Conservation (phyloP, 1,284 basidiomycete species). For the Wolfiporia cocos region DNA sequence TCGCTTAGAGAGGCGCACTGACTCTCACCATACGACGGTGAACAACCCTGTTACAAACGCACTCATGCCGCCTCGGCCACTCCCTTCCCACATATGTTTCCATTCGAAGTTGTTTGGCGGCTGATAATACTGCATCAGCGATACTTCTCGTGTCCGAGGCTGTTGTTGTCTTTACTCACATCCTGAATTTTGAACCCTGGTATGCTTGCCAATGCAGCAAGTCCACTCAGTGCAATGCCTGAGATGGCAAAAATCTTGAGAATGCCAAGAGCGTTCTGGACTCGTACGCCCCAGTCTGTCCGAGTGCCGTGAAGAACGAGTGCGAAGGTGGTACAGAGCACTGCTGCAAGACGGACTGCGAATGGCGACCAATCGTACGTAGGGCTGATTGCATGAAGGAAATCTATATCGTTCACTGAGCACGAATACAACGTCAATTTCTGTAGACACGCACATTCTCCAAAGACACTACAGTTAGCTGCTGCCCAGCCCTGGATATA, state of each 20-base stretch:
- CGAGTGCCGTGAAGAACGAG: slow-evolving; percentile 52
- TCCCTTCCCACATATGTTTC: slow-evolving; percentile 52
- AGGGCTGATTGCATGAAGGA: slow-evolving; percentile 42
- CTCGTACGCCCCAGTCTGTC: slow-evolving; percentile 49
- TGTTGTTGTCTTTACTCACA: slow-evolving; percentile 29
- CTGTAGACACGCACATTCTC: slow-evolving; percentile 42
- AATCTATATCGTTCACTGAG: slow-evolving; percentile 32
- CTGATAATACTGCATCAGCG: slow-evolving; percentile 7
- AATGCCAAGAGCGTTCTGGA: slow-evolving; percentile 63
- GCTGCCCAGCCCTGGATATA: slow-evolving; percentile 43
- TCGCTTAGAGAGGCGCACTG: not conserved
- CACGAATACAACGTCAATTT: slow-evolving; percentile 29
- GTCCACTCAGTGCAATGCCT: slow-evolving; percentile 51
- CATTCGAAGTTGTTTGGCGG: slow-evolving; percentile 46
- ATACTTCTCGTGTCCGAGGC: not conserved
- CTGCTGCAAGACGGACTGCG: slow-evolving; percentile 25
- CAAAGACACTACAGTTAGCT: slow-evolving; percentile 55
- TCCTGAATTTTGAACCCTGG: slow-evolving; percentile 39
- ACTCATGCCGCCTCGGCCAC: slow-evolving; percentile 36
- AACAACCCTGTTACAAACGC: slow-evolving; percentile 59
- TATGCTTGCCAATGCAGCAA: slow-evolving; percentile 46
- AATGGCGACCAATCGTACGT: slow-evolving; percentile 12
- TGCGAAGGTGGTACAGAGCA: slow-evolving; percentile 50
- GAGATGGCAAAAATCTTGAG: slow-evolving; percentile 60
- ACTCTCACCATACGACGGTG: slow-evolving; percentile 54